phyloP scores from a whole-genome alignment of 2,329 filamentous ascomycete species.

The Shiraia bambusicola region DNA sequence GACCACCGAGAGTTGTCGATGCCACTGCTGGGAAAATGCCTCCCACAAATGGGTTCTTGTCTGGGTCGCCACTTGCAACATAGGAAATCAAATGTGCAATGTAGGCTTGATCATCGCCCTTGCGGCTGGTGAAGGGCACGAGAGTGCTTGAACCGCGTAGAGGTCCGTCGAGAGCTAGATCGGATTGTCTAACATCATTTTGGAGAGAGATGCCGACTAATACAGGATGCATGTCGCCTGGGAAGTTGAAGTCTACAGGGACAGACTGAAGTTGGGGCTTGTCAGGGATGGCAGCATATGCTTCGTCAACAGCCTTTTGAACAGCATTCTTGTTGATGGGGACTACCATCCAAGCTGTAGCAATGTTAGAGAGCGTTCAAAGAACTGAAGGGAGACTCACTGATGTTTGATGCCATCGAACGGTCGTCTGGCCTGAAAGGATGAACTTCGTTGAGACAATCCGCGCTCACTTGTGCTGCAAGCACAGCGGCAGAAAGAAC shows the following conservation, averaged over 20 bases:
- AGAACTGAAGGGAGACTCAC: neutral
- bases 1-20: conserved; percentile 5
- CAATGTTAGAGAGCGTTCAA: neutral
- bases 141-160: conserved; percentile 5
- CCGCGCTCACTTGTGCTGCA: neutral
- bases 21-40: no score
- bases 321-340: conserved; percentile 6
- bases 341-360: conserved; percentile 9
- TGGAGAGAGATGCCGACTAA: conserved; percentile 2
- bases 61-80: conserved; percentile 4
- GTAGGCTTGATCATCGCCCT: conserved; percentile 4
- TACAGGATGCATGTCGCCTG: conserved; percentile 8
- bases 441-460: conserved; percentile 12
- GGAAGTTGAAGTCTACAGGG: conserved; percentile 3
- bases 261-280: conserved; percentile 3
- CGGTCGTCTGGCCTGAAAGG: conserved; percentile 10
- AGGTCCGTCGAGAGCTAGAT: conserved; percentile 4
- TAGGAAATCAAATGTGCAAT: conserved; percentile 6
- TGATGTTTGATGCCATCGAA: conserved; percentile 9
- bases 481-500: neutral
- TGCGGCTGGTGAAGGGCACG: conserved; percentile 7
- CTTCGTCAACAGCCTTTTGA: conserved; percentile 7
- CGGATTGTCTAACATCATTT: conserved; percentile 8
- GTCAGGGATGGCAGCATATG: conserved; percentile 3
- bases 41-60: neutral